Base-by-base conservation (phyloP, 2,329 filamentous ascomycete genomes). In the Colletotrichum tropicale region DNA sequence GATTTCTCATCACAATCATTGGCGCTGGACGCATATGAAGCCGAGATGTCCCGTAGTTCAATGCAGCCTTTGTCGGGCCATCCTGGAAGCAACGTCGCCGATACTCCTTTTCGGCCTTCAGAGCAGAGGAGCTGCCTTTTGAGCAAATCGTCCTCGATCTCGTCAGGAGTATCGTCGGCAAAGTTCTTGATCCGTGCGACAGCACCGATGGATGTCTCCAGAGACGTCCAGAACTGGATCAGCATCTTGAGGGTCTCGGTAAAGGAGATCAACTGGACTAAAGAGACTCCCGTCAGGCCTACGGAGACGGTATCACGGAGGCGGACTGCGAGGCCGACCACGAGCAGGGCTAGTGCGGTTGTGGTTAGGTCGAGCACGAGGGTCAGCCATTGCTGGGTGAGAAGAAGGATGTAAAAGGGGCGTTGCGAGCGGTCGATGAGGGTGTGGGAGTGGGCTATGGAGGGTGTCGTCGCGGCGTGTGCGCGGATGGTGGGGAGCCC, bases 331-430 rank as follows among this genome's bases (percentile, higher is more conserved):
- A 89, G 79, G 64, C 84, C 83, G n/a, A 90, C 85, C 6, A 90
- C 78, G 3, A 89, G 77, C 2, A 87, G 82, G 3, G 88, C 88
- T 56, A 91, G 82, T 3, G 79, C 85, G 1, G 88, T 85, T 1
- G 88, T 86, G 5, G 88, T 82, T 55, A 91, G 80, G 76, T 90
- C 88, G 4, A 91, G 80, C 1, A 89, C 87, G 3, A 92, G 82
- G 1, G 84, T 86, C 0, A 91, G 84, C 91, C 91, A 93, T 60
- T 89, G 85, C 79, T 93, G 91, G 7, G 91, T 86, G 52, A 88
- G 87, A 71, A 87, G 88, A 15, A 92, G 84, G 1, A 91, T 84
- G 78, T 93, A 93, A 73, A 89, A 91, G 0, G 91, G 90, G 21
- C 84, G 83, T 77, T 93, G 91, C 0, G 90, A 91, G 12, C 82